Conservation (phyloP, 106 monocot species). For the Agapanthus africanus region DNA sequence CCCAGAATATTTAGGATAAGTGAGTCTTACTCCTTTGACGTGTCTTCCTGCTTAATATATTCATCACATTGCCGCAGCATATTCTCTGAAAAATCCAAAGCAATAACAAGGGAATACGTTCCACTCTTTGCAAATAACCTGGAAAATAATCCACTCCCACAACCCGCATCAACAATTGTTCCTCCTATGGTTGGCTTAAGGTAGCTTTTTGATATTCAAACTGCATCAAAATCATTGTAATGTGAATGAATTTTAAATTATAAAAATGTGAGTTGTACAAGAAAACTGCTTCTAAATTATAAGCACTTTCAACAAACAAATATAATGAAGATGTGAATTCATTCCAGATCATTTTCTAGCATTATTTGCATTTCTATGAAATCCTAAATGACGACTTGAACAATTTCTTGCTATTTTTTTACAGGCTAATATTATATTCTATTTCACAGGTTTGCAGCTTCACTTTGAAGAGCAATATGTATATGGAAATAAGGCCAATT, state of each 20-base stretch:
- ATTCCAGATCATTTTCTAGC: too few relatives aligned
- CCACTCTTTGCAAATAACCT: constrained; percentile 72
- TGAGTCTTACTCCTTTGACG: constrained; percentile 52
- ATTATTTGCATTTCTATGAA: not conserved
- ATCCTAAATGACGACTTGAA: not conserved
- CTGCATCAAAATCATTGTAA: constrained; percentile 27
- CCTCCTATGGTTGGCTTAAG: constrained; percentile 74
- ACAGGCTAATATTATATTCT: not conserved
- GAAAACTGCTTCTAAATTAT: too few relatives aligned
- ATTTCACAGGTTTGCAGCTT: constrained; percentile 5
- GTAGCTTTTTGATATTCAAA: constrained; percentile 86
- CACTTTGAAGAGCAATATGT: constrained; percentile 5
- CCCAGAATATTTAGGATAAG: not conserved
- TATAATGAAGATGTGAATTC: not conserved
- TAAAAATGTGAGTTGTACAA: not conserved
- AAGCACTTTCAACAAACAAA: not conserved
- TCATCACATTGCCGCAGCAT: constrained; percentile 83
- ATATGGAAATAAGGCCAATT: not conserved
- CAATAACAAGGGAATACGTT: constrained; percentile 74
- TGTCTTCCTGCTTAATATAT: constrained; percentile 48
- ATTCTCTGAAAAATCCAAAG: constrained; percentile 92
- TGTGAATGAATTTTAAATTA: not conserved
- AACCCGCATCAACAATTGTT: constrained; percentile 89
- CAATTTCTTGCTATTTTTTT: not conserved
- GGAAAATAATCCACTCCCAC: constrained; percentile 92